Evolutionary conservation across 257 asterid species (phyloP).

Genomic region (Lantana camara): DNA sequence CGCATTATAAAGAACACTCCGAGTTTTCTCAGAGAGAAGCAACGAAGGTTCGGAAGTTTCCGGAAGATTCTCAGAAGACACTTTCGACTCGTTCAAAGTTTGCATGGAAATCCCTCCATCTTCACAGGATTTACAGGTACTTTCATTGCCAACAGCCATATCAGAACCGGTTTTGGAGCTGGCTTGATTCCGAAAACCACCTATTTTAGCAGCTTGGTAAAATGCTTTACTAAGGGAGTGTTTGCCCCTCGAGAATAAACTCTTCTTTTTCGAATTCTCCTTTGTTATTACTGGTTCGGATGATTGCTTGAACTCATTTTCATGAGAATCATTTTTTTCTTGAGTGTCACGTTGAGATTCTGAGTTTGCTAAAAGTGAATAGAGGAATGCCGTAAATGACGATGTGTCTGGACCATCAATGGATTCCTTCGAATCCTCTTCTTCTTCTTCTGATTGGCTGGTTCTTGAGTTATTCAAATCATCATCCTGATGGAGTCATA

Average conservation of each 20-base stretch:
- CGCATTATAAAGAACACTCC: conserved; percentile 56
- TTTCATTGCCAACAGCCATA: conserved; percentile 40
- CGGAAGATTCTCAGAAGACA: conserved; percentile 46
- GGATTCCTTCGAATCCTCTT: conserved; percentile 52
- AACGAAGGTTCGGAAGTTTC: conserved; percentile 86
- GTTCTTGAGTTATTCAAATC: conserved; percentile 46
- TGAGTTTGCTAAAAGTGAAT: conserved; percentile 74
- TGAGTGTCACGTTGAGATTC: conserved; percentile 46
- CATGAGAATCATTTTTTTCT: conserved; percentile 34
- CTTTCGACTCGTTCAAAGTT: conserved; percentile 39
- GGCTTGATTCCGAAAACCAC: conserved; percentile 64
- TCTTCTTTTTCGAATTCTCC: conserved; percentile 64
- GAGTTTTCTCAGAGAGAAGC: conserved; percentile 82
- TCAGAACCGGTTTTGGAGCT: conserved; percentile 55
- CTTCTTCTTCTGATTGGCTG: conserved; percentile 47
- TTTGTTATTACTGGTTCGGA: conserved; percentile 49
- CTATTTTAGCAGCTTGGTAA: conserved; percentile 64
- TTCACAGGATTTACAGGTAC: conserved; percentile 31
- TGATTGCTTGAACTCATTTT: conserved; percentile 38
- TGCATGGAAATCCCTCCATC: conserved; percentile 55
- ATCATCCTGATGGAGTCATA: conserved; percentile 53
- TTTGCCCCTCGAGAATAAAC: conserved; percentile 74
- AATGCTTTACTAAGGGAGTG: conserved; percentile 70
- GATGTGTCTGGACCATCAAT: conserved; percentile 93
- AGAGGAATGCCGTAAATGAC: conserved; percentile 82